Conservation (phyloP, 306 rosid genomes). For the Inga oerstediana region DNA sequence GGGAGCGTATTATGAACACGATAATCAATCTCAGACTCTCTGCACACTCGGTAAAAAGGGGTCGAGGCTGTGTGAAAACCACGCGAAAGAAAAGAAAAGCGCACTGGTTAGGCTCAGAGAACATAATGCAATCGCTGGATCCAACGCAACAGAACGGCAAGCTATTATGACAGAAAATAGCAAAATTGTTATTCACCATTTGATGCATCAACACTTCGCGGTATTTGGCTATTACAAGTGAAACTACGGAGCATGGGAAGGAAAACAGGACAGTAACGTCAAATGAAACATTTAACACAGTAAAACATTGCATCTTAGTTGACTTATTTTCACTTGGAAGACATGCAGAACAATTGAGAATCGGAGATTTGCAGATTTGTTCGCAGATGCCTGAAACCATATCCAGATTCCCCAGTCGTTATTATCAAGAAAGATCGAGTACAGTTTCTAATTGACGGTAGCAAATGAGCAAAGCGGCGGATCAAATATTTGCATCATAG, state of each 20-base stretch:
- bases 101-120: too few species aligned
- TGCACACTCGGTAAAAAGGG: too few species aligned
- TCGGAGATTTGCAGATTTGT: slow-evolving; percentile 38
- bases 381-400: slow-evolving; percentile 38
- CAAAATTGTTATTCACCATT: neutral
- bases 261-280: neutral
- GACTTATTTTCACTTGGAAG: slow-evolving; percentile 34
- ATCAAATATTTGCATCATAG: slow-evolving; percentile 35
- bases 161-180: neutral
- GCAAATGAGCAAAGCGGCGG: slow-evolving; percentile 33
- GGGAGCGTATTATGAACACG: too few species aligned
- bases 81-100: too few species aligned
- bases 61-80: too few species aligned
- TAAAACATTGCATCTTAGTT: slow-evolving; percentile 26
- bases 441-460: slow-evolving; percentile 38
- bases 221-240: neutral
- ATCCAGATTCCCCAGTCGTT: slow-evolving; percentile 35
- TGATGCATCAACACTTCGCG: neutral
- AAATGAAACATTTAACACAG: neutral
- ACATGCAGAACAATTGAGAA: slow-evolving; percentile 34
- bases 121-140: neutral
- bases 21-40: neutral
- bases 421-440: slow-evolving; percentile 36
- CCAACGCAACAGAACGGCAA: neutral
- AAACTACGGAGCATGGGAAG: neutral